phyloP scores from a whole-genome alignment of 176 grass and related monocot species.

The Musa schizocarpa region DNA sequence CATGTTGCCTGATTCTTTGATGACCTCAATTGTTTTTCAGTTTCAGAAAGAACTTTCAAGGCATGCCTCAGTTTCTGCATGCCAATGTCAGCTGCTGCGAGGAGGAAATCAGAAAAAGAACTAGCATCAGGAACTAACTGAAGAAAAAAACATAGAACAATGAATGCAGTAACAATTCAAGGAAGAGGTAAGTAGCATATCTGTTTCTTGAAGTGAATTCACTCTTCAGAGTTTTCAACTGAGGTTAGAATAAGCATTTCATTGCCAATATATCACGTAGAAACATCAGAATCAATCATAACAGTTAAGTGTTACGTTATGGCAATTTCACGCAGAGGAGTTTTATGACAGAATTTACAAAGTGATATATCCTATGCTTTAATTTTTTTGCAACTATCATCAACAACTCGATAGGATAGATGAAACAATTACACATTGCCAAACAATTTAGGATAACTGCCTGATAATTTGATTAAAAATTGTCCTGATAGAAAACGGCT shows the following conservation, averaged over 20 bases:
- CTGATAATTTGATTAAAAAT: too few species aligned
- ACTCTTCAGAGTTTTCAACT: neutral
- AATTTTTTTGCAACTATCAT: too few species aligned
- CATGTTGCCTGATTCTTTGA: slow-evolving; percentile 96
- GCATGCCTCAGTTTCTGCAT: slow-evolving; percentile 88
- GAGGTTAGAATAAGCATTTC: neutral
- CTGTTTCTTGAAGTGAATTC: neutral
- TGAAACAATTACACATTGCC: too few species aligned
- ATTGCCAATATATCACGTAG: neutral
- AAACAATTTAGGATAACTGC: too few species aligned
- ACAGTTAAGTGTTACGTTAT: neutral
- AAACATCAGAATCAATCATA: neutral
- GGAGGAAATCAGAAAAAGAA: slow-evolving; percentile 4
- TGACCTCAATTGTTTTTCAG: slow-evolving; percentile 92
- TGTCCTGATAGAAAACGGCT: too few species aligned
- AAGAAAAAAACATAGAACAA: neutral
- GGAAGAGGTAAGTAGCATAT: neutral
- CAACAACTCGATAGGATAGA: too few species aligned
- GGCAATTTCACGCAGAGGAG: neutral
- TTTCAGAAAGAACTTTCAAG: slow-evolving; percentile 83
- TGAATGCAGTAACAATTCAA: neutral
- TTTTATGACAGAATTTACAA: too few species aligned
- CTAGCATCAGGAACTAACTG: neutral
- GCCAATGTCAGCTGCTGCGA: slow-evolving; percentile 66
- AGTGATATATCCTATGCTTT: too few species aligned